Base-by-base conservation (phyloP, 129 eudicot species). In the Apium graveolens region DNA sequence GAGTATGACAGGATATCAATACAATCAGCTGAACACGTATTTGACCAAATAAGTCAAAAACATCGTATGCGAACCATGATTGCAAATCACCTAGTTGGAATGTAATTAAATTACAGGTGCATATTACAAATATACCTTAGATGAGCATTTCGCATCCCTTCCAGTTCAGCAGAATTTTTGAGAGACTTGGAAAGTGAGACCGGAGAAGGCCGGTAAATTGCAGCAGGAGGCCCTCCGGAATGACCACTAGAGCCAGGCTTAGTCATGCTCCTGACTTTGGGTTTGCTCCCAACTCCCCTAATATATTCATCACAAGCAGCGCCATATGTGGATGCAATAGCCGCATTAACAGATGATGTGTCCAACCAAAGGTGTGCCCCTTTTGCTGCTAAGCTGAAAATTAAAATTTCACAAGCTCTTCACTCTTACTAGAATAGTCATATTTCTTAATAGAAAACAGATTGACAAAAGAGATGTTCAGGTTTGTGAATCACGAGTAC, bases 351-450 rank as follows among this genome's bases (percentile, higher is more conserved):
- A 17, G 96, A 83, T 81, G 97, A 81, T 31, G 93, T 76, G 83
- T 94, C 98, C 85, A 94, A 68, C 97, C 97, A 90, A 78, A 94
- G 92, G 79, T 88, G 86, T n/a, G 93, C 91, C 53, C 91, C 93
- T 87, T 86, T 78, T 72, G 83, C 89, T 73, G 97, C 98, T 85
- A 94, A 88, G 76, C 98, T 94, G 91, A 81, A 86, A 71, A 16
- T 73, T 24, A 81, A 21, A 60, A 27, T 63, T 29, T 44, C 5
- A 34, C n/a, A 70, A 37, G 20, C 13, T 66, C 24, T 32, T 66
- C 42, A 32, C 26, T 32, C 41, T 37, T 5, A 20, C 17, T 70
- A 6, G 44, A 16, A 16, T 26, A 16, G 24, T 29, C 73, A 69
- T 34, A 16, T 12, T 31, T 69, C 13, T 17, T 6, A 17, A 3